Evolutionary conservation across 2,329 filamentous ascomycete genomes (phyloP).

Genomic region (Pestalotiopsis sp.): DNA sequence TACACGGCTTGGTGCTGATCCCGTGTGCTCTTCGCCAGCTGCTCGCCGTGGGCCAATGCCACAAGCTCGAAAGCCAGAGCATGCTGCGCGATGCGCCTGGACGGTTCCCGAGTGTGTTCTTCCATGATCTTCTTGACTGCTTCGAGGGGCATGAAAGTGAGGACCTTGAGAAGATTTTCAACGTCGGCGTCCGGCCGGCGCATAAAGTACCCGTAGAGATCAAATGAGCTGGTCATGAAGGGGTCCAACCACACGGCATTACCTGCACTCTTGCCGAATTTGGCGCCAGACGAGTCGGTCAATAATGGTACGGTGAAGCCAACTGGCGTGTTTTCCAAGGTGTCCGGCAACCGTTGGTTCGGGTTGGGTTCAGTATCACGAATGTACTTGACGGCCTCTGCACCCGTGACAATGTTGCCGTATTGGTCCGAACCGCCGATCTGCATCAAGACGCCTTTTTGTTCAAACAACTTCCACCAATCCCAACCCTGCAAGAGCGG

Average conservation of each 20-base stretch:
- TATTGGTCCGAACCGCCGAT: slow-evolving; percentile 96
- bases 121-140: slow-evolving; percentile 71
- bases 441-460: slow-evolving; percentile 75
- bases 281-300: slow-evolving; percentile 81
- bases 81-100: slow-evolving; percentile 80
- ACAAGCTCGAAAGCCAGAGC: slow-evolving; percentile 81
- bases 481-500: slow-evolving; percentile 95
- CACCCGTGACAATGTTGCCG: slow-evolving; percentile 91
- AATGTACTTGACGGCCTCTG: slow-evolving; percentile 81
- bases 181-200: slow-evolving; percentile 81
- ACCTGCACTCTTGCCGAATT: slow-evolving; percentile 93
- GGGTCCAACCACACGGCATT: slow-evolving; percentile 93
- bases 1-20: slow-evolving; percentile 55
- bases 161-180: slow-evolving; percentile 79
- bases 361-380: slow-evolving; percentile 58
- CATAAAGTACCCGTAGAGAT: slow-evolving; percentile 90
- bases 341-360: slow-evolving; percentile 38
- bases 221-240: slow-evolving; percentile 78
- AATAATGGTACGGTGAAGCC: slow-evolving; percentile 91
- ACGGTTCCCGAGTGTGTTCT: slow-evolving; percentile 68
- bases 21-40: slow-evolving; percentile 66
- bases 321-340: slow-evolving; percentile 61
- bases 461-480: slow-evolving; percentile 83
- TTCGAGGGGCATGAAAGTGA: slow-evolving; percentile 81
- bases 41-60: slow-evolving; percentile 73